Evolutionary conservation across 345 rosid species (phyloP), one percentile per base, ranked within the genome.

Genomic region (Luvunga scandens): DNA sequence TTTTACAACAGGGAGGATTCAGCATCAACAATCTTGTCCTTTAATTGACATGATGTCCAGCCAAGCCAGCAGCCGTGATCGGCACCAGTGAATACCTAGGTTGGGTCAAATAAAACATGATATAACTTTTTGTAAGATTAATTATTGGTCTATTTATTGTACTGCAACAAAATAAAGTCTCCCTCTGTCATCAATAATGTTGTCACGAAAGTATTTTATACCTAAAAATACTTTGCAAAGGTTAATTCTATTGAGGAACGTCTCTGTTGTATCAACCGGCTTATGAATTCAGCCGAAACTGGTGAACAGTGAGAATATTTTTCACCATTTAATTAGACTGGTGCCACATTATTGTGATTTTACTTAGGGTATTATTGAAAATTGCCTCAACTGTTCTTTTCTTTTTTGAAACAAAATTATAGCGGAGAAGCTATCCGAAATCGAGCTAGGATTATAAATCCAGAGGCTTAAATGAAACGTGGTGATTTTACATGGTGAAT

Each of bases 61-160:
- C 69, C 22, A 6, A 19, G 57, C 27, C 30, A 25, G 76, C n/a
- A 9, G 33, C 16, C 10, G 50, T 25, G 25, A 59, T 30, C 13
- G 1, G 62, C 24, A 30, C 38, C 25, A 12, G 30, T 3, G 9
- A 7, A 39, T 7, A 72, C 42, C 9, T 0, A 74, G 33, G 57
- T 38, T 72, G 6, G n/a, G 25, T 66, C 13, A 30, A 77, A 70
- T 48, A 59, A 71, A 67, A 66, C 74, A 77, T 66, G 72, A 72
- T 24, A 53, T 63, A 72, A 57, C 57, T 13, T 45, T 45, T 59
- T 71, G 77, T 71, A 50, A 48, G 48, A 31, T 65, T 39, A 24
- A 21, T 25, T n/a, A 33, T 55, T 56, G 22, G 55, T 55, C 21
- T 71, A 71, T 31, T 71, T 55, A 57, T 59, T 34, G 1, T 16